These are phyloP conservation scores for Cystobasidium ongulense DNA, from an alignment of 768 basidiomycete genomes.

Conservation along the genomic window DNA sequence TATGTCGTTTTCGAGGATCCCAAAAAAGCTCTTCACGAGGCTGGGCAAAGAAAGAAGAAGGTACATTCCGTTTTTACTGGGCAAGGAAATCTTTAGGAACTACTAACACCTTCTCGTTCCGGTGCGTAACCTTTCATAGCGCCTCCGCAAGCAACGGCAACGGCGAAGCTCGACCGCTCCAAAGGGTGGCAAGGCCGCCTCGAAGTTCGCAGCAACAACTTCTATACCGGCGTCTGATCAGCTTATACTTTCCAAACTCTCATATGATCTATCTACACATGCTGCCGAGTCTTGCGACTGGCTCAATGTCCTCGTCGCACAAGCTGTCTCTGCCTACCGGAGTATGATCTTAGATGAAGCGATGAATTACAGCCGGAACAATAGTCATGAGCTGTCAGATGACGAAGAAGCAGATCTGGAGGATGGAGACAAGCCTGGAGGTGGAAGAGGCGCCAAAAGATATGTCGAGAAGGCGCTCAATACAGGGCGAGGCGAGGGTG, in stretches of 20 bases:
- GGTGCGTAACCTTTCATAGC: not conserved
- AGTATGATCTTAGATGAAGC: slow-evolving; percentile 20
- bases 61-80: slow-evolving; percentile 37
- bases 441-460: slow-evolving; percentile 44
- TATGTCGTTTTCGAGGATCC: slow-evolving; percentile 85
- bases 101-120: slow-evolving; percentile 38
- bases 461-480: slow-evolving; percentile 48
- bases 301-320: slow-evolving; percentile 76
- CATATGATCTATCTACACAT: slow-evolving; percentile 47
- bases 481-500: slow-evolving; percentile 31
- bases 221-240: slow-evolving; percentile 42
- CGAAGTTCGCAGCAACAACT: slow-evolving; percentile 40
- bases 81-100: slow-evolving; percentile 38
- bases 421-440: slow-evolving; percentile 16
- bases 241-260: slow-evolving; percentile 45
- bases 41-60: slow-evolving; percentile 31
- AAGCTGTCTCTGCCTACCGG: slow-evolving; percentile 49
- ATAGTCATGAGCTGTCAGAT: not conserved
- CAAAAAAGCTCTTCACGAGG: not conserved
- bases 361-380: not conserved
- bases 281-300: slow-evolving; percentile 72
- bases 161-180: not conserved
- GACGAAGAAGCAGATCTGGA: slow-evolving; percentile 31
- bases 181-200: slow-evolving; percentile 27
- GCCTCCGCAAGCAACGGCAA: not conserved